Base-by-base conservation (phyloP, 495 filamentous ascomycete species). In the Collariella sp. region DNA sequence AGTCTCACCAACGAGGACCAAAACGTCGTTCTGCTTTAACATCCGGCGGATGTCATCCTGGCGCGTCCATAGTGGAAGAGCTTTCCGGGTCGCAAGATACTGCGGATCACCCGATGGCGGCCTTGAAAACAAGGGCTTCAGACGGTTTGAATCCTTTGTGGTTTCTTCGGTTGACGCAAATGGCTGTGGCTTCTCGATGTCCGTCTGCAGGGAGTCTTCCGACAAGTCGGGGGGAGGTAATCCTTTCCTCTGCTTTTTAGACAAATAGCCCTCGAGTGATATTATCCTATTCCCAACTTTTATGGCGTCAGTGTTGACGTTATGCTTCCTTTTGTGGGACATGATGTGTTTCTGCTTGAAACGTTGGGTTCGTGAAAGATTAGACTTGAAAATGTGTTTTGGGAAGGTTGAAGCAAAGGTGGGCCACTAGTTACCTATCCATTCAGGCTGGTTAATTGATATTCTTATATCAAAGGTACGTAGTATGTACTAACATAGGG, bases 1-100 rank as follows among this genome's bases (percentile, higher is more conserved):
- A 1, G 94, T 99, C 62, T 96, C 91, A 69, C 94, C 94, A 20
- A 91, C 83, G 26, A 99, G 72, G 0, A 99, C 73, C 50, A 97
- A 76, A 20, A 96, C 79, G 66, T 96, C 81, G 40, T 86, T 82
- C 9, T 83, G 67, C 13, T 72, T 74, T 18, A 97, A 69, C 5
- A 76, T 72, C 24, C 74, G 61, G 3, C 84, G 82, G 48, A 98
- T 90, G 23, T 83, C 78, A 23, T 82, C 71, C 49, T 80, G 83
- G 54, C 87, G 77, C 1, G 73, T 63, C 81, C 89, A 96, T 46
- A 98, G 89, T 0, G 93, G 94, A 0, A 98, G 77, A 5, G 77
- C 78, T 62, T 85, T 72, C 61, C 65, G 78, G 16, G 69, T 61
- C 11, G 66, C 60, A 31, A 74, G 55, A 23, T 63, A 64, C 11